phyloP scores from a whole-genome alignment of 768 basidiomycete genomes.

The Heimioporus sp. region DNA sequence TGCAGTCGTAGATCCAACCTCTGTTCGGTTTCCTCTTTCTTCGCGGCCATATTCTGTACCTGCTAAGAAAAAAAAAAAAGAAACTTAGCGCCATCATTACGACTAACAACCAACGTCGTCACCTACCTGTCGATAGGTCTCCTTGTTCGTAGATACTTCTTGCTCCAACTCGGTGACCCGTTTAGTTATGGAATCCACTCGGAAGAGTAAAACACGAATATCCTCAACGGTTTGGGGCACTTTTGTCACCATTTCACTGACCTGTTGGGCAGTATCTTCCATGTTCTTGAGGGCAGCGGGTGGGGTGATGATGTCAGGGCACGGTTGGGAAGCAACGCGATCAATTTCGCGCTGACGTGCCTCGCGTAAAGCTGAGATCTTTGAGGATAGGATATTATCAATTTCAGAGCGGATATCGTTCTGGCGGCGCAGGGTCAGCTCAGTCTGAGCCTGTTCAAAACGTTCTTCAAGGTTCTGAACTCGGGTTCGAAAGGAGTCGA shows the following conservation, averaged over 20 bases:
- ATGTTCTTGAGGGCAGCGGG: slow-evolving; percentile 12
- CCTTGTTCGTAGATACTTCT: slow-evolving; percentile 17
- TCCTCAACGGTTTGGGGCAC: slow-evolving; percentile 24
- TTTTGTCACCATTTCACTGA: slow-evolving; percentile 20
- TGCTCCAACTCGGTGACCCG: slow-evolving; percentile 20
- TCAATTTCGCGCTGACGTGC: slow-evolving; percentile 23
- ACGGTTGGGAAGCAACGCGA: slow-evolving; percentile 10
- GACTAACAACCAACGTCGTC: neutral
- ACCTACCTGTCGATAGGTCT: slow-evolving; percentile 19
- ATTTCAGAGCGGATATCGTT: slow-evolving; percentile 18
- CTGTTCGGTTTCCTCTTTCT: slow-evolving; percentile 12
- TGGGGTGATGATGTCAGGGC: slow-evolving; percentile 21
- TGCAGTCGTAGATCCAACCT: slow-evolving; percentile 13
- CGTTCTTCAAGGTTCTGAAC: slow-evolving; percentile 26
- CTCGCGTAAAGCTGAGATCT: slow-evolving; percentile 17
- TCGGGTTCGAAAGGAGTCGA: slow-evolving; percentile 14
- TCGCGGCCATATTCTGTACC: slow-evolving; percentile 13
- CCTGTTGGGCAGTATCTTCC: slow-evolving; percentile 14
- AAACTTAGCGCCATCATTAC: slow-evolving; percentile 1
- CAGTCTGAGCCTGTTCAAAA: slow-evolving; percentile 30
- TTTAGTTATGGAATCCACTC: slow-evolving; percentile 18
- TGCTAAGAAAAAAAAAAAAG: slow-evolving; percentile 5
- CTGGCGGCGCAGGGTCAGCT: slow-evolving; percentile 26
- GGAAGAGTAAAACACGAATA: slow-evolving; percentile 24
- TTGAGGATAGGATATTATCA: slow-evolving; percentile 15